These are phyloP conservation scores for Pseudocercospora eumusae DNA, from an alignment of 2,329 filamentous ascomycete genomes.

Conservation along the genomic window DNA sequence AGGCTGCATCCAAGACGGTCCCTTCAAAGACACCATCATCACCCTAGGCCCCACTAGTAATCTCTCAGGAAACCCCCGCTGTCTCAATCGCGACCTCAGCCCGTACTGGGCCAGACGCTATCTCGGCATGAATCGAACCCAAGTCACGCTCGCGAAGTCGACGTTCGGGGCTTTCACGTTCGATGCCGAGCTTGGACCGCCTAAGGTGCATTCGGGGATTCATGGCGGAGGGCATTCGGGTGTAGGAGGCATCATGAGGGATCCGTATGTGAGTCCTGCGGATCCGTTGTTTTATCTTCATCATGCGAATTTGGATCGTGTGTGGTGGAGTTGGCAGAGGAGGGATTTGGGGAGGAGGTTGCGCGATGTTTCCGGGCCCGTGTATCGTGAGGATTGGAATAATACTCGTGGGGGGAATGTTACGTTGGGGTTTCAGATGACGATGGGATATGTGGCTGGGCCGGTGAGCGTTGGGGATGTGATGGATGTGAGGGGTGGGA, in stretches of 20 bases:
- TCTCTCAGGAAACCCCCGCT: neutral
- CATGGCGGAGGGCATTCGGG: neutral
- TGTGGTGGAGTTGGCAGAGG: constrained; percentile 22
- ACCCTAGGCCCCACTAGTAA: neutral
- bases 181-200: neutral
- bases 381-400: neutral
- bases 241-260: neutral
- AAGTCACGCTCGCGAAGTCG: neutral
- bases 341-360: neutral
- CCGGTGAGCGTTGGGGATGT: neutral
- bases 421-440: neutral
- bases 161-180: neutral
- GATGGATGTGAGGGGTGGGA: neutral
- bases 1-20: constrained; percentile 12
- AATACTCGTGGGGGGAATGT: constrained; percentile 1
- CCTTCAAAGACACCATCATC: constrained; percentile 5
- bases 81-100: neutral
- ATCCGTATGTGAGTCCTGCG: constrained; percentile 5
- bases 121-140: neutral
- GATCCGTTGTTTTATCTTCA: constrained; percentile 24
- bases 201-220: neutral
- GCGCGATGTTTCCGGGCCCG: neutral
- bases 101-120: neutral
- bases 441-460: neutral
- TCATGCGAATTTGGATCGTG: constrained; percentile 20